A percentile compares a stretch with the other conserved stretches of the same genome.
phyloP scores from a whole-genome alignment of 2,329 filamentous ascomycete genomes.

The Penicillium brevicompactum region DNA sequence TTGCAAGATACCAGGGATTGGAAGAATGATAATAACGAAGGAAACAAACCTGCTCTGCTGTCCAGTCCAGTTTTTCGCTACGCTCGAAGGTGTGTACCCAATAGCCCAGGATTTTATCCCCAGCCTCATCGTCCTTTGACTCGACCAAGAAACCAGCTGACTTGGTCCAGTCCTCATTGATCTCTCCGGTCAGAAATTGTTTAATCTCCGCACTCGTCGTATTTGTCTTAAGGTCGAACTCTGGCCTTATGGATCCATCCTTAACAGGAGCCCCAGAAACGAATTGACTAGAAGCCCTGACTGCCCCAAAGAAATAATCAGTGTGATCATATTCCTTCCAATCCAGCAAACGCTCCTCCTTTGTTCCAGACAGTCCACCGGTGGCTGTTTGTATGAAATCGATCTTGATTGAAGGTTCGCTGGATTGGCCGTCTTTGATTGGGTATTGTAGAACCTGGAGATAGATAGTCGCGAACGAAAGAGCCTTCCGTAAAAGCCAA shows the following conservation, averaged over 20 bases:
- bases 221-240: background rate
- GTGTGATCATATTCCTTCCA: background rate
- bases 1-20: no score
- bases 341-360: background rate
- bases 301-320: slow-evolving; percentile 3
- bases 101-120: background rate
- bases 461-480: slow-evolving; percentile 3
- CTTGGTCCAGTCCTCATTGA: background rate
- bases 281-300: background rate
- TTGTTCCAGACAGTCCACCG: background rate
- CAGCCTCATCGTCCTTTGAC: background rate
- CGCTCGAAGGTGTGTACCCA: slow-evolving; percentile 7
- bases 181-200: background rate
- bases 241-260: background rate
- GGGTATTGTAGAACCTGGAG: background rate
- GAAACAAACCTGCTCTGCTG: slow-evolving; percentile 1
- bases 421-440: background rate
- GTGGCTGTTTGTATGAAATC: slow-evolving; percentile 1
- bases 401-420: background rate
- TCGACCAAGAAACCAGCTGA: background rate
- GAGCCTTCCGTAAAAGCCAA: slow-evolving; percentile 5
- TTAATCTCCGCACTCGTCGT: background rate
- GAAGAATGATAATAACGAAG: background rate
- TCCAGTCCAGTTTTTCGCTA: slow-evolving; percentile 1
- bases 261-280: background rate